These are phyloP conservation scores for Westerdykella sp. DNA, from an alignment of 2,329 filamentous ascomycete species.

Conservation along the genomic window DNA sequence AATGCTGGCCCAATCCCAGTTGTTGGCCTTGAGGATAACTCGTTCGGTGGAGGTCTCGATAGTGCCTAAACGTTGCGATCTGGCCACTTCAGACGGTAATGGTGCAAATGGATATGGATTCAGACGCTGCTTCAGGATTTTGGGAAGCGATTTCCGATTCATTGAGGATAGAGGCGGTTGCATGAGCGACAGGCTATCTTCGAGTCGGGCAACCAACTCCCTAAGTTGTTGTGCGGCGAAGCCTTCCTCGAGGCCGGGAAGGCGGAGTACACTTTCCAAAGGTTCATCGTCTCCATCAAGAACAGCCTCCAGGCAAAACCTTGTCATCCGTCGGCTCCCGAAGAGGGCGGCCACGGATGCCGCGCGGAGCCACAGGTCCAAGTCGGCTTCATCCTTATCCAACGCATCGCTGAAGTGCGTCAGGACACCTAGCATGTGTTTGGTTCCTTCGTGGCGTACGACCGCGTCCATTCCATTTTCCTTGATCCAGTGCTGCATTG, in stretches of 20 bases:
- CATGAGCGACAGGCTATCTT: conserved; percentile 51
- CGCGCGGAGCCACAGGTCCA: conserved; percentile 58
- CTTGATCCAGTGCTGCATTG: conserved; percentile 49
- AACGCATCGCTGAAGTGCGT: conserved; percentile 55
- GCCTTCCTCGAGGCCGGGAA: conserved; percentile 46
- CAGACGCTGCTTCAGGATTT: conserved; percentile 48
- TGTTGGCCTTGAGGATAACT: conserved; percentile 28
- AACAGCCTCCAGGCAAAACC: conserved; percentile 59
- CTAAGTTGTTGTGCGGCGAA: conserved; percentile 33
- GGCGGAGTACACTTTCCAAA: conserved; percentile 47
- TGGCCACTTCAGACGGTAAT: conserved; percentile 31
- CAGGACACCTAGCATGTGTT: conserved; percentile 34
- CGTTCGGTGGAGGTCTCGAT: conserved; percentile 28
- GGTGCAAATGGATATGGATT: conserved; percentile 47
- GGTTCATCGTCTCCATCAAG: conserved; percentile 56
- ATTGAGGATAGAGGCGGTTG: conserved; percentile 47
- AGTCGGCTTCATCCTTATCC: conserved; percentile 58
- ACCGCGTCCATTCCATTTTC: conserved; percentile 22
- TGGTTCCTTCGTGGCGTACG: conserved; percentile 28
- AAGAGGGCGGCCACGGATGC: conserved; percentile 53
- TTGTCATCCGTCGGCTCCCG: conserved; percentile 52
- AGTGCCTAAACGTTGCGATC: conserved; percentile 1
- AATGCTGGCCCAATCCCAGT: conserved; percentile 44
- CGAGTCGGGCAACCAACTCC: conserved; percentile 44
- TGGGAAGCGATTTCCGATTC: conserved; percentile 47